Evolutionary conservation across 257 asterid species (phyloP).

Genomic region (Anisodus tanguticus): DNA sequence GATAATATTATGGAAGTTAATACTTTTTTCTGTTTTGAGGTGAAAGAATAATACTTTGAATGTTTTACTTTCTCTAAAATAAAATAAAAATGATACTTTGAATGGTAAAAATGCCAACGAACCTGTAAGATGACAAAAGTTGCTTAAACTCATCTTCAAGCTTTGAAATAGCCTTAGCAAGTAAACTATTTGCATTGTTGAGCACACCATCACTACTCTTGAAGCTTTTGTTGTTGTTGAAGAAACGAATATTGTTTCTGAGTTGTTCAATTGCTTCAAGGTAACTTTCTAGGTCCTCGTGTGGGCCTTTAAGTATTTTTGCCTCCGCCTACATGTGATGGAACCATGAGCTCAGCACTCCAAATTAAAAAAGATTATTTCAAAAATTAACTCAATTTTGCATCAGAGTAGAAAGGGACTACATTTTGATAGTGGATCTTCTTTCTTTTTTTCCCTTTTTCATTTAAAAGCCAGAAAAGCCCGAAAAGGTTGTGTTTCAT

Average conservation of each 20-base stretch:
- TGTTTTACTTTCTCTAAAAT: conserved; percentile 26
- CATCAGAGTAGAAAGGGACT: conserved; percentile 12
- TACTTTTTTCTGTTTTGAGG: neutral
- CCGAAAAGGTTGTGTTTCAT: neutral
- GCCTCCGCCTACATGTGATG: conserved; percentile 76
- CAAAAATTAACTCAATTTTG: neutral
- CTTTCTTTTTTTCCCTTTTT: neutral
- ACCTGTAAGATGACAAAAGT: conserved; percentile 84
- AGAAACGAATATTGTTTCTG: conserved; percentile 76
- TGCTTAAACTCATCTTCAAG: conserved; percentile 95
- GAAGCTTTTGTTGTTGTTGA: conserved; percentile 88
- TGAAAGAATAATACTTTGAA: conserved; percentile 3
- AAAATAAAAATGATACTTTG: conserved; percentile 21
- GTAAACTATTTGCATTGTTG: conserved; percentile 78
- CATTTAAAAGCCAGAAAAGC: neutral
- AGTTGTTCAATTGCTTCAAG: conserved; percentile 94
- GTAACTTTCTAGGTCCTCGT: conserved; percentile 93
- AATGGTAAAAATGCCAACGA: conserved; percentile 12
- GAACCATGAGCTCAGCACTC: conserved; percentile 25
- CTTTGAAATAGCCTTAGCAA: conserved; percentile 91
- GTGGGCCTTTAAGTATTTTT: conserved; percentile 96
- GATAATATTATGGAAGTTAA: neutral
- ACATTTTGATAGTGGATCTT: neutral
- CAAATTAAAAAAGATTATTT: conserved; percentile 9
- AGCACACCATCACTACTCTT: conserved; percentile 98